Percentiles rank a stretch among this genome's conserved stretches.
These are phyloP conservation scores for Geotrichum citri-aurantii DNA, from an alignment of 1,139 yeast species.

Conservation along the genomic window DNA sequence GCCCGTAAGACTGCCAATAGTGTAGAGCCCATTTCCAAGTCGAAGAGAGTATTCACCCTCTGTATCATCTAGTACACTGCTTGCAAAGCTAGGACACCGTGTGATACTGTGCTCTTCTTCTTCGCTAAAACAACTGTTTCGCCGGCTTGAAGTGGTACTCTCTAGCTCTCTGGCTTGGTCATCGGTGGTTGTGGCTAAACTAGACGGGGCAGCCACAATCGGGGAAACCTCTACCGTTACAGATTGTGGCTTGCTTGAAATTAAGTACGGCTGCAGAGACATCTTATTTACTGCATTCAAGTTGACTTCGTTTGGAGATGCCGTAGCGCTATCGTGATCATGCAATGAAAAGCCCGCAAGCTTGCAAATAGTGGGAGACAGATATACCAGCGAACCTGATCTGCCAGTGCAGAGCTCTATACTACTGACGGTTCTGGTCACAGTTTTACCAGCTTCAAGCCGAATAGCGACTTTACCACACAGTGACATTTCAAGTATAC, in stretches of 20 bases:
- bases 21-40: slow-evolving; percentile 23
- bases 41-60: slow-evolving; percentile 5
- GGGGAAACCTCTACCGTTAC: background rate
- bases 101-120: background rate
- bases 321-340: background rate
- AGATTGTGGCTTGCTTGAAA: background rate
- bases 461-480: slow-evolving; percentile 24
- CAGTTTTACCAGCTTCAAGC: slow-evolving; percentile 20
- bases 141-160: slow-evolving; percentile 1
- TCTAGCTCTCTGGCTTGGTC: background rate
- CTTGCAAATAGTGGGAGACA: slow-evolving; percentile 17
- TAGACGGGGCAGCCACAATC: background rate
- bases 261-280: slow-evolving; percentile 10
- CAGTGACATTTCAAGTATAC: slow-evolving; percentile 22
- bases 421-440: slow-evolving; percentile 19
- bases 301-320: background rate
- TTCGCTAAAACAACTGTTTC: slow-evolving; percentile 1
- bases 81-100: background rate
- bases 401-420: slow-evolving; percentile 30
- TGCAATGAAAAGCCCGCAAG: slow-evolving; percentile 9
- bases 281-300: slow-evolving; percentile 8
- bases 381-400: slow-evolving; percentile 28
- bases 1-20: slow-evolving; percentile 34
- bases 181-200: background rate
- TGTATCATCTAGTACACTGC: slow-evolving; percentile 1